These are phyloP conservation scores for Magnusiomyces ingens DNA, from an alignment of 1,139 yeast genomes.

Conservation along the genomic window DNA sequence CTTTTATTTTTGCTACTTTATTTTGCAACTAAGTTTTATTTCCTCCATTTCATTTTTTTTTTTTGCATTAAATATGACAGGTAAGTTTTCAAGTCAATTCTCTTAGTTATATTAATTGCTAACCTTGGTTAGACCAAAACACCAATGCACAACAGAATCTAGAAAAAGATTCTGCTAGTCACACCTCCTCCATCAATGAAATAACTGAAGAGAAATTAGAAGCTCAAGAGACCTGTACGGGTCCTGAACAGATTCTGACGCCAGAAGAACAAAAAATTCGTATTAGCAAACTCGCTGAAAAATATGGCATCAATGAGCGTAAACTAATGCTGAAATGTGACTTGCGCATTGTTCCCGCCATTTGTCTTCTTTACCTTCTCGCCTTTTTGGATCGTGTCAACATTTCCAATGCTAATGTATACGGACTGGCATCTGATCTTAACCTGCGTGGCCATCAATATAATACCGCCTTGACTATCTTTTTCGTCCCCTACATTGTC, in stretches of 20 bases:
- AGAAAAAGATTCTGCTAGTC: background rate
- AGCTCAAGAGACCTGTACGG: too few relatives aligned
- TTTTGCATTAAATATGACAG: too few relatives aligned
- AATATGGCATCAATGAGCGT: constrained; percentile 40
- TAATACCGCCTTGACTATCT: constrained; percentile 53
- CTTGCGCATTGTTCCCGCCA: constrained; percentile 60
- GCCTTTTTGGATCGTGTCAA: constrained; percentile 69
- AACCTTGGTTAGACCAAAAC: too few relatives aligned
- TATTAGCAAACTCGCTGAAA: constrained; percentile 38
- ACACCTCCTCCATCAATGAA: background rate
- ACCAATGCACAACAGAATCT: too few relatives aligned
- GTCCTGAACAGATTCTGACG: too few relatives aligned
- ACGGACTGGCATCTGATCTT: constrained; percentile 52
- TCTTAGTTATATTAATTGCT: too few relatives aligned
- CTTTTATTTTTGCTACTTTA: too few relatives aligned
- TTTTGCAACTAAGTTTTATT: too few relatives aligned
- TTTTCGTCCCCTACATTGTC: constrained; percentile 64
- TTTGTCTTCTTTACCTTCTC: constrained; percentile 59
- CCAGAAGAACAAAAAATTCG: constrained; percentile 18
- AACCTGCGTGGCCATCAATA: constrained; percentile 51
- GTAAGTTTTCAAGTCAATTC: too few relatives aligned
- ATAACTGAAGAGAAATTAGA: too few relatives aligned
- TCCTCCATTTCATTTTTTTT: too few relatives aligned
- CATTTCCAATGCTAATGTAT: constrained; percentile 65
- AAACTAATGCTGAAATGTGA: constrained; percentile 59